These are phyloP conservation scores for Botryosphaeria dothidea DNA, from an alignment of 2,329 filamentous ascomycete species.

Conservation along the genomic window DNA sequence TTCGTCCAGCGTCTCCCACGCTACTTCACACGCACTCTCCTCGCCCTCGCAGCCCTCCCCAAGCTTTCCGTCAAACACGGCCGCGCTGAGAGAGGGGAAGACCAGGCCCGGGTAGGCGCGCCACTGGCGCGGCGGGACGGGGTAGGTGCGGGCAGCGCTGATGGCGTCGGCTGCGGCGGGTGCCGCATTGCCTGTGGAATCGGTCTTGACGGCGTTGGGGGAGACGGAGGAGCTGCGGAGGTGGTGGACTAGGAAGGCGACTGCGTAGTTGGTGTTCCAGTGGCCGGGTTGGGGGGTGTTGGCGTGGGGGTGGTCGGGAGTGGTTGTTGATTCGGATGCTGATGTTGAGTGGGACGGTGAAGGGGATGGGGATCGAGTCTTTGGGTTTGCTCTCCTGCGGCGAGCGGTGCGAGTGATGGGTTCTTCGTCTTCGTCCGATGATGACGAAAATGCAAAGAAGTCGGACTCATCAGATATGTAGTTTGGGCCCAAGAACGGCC, in stretches of 20 bases:
- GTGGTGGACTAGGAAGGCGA: slow-evolving; percentile 39
- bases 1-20: slow-evolving; percentile 28
- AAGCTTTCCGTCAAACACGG: slow-evolving; percentile 40
- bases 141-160: slow-evolving; percentile 24
- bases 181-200: no score
- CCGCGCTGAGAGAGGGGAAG: slow-evolving; percentile 39
- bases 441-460: neutral
- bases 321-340: neutral
- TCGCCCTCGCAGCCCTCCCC: slow-evolving; percentile 35
- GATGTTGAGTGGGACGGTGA: neutral
- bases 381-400: no score
- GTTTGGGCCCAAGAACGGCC: neutral
- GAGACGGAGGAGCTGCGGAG: slow-evolving; percentile 23
- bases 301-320: neutral
- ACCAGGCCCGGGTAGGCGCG: slow-evolving; percentile 33
- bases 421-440: neutral
- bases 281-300: slow-evolving; percentile 20
- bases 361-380: no score
- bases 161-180: slow-evolving; percentile 23
- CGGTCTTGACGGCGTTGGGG: neutral
- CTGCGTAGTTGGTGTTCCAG: slow-evolving; percentile 46
- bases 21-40: slow-evolving; percentile 35
- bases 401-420: neutral
- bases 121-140: slow-evolving; percentile 24
- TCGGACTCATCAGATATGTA: neutral